A percentile compares a stretch with the other conserved stretches of the same genome.
phyloP scores from a whole-genome alignment of 2,329 filamentous ascomycete species.

The Trichophyton schoenleinii region DNA sequence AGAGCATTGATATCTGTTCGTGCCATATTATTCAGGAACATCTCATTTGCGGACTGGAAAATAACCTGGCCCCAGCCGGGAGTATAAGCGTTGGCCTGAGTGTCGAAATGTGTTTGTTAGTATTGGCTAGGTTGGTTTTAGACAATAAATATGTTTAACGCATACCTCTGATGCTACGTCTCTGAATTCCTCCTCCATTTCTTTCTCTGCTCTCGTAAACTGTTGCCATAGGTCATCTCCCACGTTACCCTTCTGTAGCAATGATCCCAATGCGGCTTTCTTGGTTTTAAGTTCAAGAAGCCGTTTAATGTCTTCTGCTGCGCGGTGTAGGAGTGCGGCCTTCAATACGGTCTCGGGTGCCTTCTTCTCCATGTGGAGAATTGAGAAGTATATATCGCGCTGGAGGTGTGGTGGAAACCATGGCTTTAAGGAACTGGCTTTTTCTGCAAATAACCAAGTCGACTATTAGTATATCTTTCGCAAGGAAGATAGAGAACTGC shows the following conservation, averaged over 20 bases:
- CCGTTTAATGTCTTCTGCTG: slow-evolving; percentile 82
- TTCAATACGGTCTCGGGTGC: slow-evolving; percentile 66
- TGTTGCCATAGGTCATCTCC: slow-evolving; percentile 94
- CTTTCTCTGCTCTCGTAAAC: slow-evolving; percentile 83
- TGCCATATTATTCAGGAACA: slow-evolving; percentile 69
- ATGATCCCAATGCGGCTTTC: slow-evolving; percentile 71
- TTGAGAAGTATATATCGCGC: slow-evolving; percentile 86
- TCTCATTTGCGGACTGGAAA: slow-evolving; percentile 96
- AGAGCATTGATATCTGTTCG: slow-evolving; percentile 65
- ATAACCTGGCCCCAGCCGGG: slow-evolving; percentile 88
- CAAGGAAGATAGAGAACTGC: neutral
- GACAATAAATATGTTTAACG: neutral
- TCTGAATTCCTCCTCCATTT: slow-evolving; percentile 89
- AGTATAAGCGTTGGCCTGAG: slow-evolving; percentile 75
- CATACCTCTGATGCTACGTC: slow-evolving; percentile 86
- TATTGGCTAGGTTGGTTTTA: neutral
- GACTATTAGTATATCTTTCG: slow-evolving; percentile 9
- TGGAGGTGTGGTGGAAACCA: slow-evolving; percentile 90
- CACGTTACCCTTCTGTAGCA: slow-evolving; percentile 82
- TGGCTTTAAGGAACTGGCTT: slow-evolving; percentile 73
- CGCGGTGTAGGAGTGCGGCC: slow-evolving; percentile 75
- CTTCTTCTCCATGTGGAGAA: slow-evolving; percentile 74
- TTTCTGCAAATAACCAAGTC: slow-evolving; percentile 37
- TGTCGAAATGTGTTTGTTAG: neutral
- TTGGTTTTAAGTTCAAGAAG: slow-evolving; percentile 78